A percentile compares a stretch with the other conserved stretches of the same genome.
Evolutionary conservation across 2,329 filamentous ascomycete species (phyloP).

Genomic region (Amesomyces nigricolor): DNA sequence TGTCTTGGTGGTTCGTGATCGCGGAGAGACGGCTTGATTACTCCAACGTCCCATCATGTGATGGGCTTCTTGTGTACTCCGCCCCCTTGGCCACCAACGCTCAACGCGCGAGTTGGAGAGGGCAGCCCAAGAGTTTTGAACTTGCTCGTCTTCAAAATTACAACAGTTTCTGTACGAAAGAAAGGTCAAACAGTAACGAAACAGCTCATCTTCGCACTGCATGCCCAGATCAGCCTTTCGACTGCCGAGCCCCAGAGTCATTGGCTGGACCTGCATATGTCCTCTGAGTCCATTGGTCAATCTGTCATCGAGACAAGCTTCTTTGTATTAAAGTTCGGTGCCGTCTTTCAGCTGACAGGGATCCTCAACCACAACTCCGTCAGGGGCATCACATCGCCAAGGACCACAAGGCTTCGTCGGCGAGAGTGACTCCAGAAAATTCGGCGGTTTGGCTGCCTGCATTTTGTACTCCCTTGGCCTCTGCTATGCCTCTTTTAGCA

Average conservation of each 20-base stretch:
- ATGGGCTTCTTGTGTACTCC: too few species aligned
- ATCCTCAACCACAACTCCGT: neutral
- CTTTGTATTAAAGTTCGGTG: neutral
- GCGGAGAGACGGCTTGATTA: too few species aligned
- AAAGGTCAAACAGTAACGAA: neutral
- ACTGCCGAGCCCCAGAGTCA: neutral
- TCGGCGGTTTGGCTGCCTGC: neutral
- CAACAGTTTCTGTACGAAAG: too few species aligned
- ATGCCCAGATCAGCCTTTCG: constrained; percentile 14
- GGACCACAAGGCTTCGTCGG: neutral
- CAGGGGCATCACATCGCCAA: constrained; percentile 9
- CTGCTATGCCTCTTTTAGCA: constrained; percentile 9
- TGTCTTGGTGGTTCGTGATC: too few species aligned
- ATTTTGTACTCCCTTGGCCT: neutral
- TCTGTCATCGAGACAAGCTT: neutral
- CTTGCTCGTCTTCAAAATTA: too few species aligned
- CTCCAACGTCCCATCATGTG: too few species aligned
- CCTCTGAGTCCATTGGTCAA: constrained; percentile 10
- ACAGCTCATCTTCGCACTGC: constrained; percentile 10
- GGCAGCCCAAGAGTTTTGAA: too few species aligned
- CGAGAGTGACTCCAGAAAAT: neutral
- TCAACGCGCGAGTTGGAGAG: too few species aligned
- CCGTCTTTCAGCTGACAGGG: constrained; percentile 24
- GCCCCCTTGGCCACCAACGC: too few species aligned
- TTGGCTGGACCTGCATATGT: neutral